Base-by-base conservation (phyloP, 176 grass and related monocot species). In the Phyllostachys edulis region DNA sequence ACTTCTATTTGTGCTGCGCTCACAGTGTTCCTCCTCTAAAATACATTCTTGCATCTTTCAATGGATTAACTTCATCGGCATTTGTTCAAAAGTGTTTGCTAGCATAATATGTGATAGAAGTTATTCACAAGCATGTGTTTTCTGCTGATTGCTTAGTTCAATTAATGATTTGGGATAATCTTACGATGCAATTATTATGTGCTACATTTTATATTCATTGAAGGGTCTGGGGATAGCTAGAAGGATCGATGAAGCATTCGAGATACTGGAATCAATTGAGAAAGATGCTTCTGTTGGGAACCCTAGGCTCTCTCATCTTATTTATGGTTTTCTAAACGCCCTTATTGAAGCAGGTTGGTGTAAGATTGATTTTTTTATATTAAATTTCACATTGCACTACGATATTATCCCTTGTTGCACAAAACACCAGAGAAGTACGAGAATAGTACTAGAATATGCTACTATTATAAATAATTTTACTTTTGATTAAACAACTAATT, bases 171-270 rank as follows among this genome's bases (percentile, higher is more conserved):
- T 46, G n/a, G 41, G n/a, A 78, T 47, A 77, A 85, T 77, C n/a
- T 76, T 49, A 55, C 47, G 15, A 20, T 62, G 34, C 34, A n/a
- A 23, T 47, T 39, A 9, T 77, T 66, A 76, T 54, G 24, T 85
- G 16, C 44, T 78, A 42, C 11, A 59, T 57, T 90, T 29, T 24
- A n/a, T 42, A 36, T 75, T 80, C 37, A 63, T 84, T 85, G 80
- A 91, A 98, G 92, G 95, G 95, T 87, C 89, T 98, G n/a, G 95
- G 95, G 67, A 63, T 90, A 84, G 81, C 92, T 61, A 91, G 89
- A 88, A 94, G 89, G 89, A 85, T 97, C 38, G 90, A 97, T 88
- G 89, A 93, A 87, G 89, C 95, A 64, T 98, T 98, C 21, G 81
- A 91, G 27, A 57, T 98, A 73, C 85, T 98, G 63, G 95, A 98